Evolutionary conservation across 805 yeast species (phyloP).

Genomic region (Wickerhamiella musiphila): DNA sequence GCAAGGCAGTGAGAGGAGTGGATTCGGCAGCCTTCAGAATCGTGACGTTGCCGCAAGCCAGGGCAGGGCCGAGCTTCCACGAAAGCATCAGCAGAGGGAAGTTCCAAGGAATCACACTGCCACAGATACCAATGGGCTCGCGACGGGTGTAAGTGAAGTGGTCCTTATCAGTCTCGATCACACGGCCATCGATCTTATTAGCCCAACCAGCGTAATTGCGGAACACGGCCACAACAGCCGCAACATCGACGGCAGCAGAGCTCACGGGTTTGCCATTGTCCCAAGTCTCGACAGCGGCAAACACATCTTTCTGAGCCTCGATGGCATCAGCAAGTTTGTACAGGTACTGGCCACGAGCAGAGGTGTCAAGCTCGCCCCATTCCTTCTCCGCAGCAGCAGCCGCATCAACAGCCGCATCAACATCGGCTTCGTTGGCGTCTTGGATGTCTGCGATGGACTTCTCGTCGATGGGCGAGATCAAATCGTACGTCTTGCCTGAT

Average conservation of each 20-base stretch:
- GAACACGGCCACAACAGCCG: slow-evolving; percentile 46
- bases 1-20: slow-evolving; percentile 79
- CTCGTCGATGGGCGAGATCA: slow-evolving; percentile 58
- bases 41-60: slow-evolving; percentile 78
- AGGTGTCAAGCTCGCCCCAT: slow-evolving; percentile 54
- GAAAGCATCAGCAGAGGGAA: slow-evolving; percentile 87
- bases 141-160: slow-evolving; percentile 67
- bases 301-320: slow-evolving; percentile 50
- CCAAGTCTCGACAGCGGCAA: slow-evolving; percentile 68
- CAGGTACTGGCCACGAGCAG: slow-evolving; percentile 50
- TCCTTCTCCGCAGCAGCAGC: slow-evolving; percentile 62
- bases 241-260: slow-evolving; percentile 61
- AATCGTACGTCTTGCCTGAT: slow-evolving; percentile 41
- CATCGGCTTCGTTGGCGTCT: slow-evolving; percentile 64
- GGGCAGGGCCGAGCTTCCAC: slow-evolving; percentile 89
- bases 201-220: slow-evolving; percentile 86
- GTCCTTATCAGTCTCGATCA: slow-evolving; percentile 54
- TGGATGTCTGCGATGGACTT: slow-evolving; percentile 49
- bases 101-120: slow-evolving; percentile 94
- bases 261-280: slow-evolving; percentile 74
- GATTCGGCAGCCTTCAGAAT: slow-evolving; percentile 85
- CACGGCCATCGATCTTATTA: slow-evolving; percentile 65
- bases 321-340: slow-evolving; percentile 60
- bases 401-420: slow-evolving; percentile 71
- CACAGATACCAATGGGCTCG: slow-evolving; percentile 91